phyloP scores from a whole-genome alignment of 305 asterid species.

The Salvia sclarea region DNA sequence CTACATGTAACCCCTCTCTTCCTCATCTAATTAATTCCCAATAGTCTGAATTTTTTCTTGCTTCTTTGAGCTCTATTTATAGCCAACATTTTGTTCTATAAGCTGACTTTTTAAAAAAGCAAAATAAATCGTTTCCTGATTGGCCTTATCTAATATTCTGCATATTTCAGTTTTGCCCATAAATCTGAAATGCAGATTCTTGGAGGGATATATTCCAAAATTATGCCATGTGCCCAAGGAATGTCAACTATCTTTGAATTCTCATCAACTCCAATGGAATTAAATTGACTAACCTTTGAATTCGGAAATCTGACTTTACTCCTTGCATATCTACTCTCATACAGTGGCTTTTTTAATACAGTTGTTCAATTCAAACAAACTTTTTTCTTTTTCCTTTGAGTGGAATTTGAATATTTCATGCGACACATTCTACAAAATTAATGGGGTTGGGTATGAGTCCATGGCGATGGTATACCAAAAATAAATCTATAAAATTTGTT shows the following conservation, averaged over 20 bases:
- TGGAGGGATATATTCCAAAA: neutral
- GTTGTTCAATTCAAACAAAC: no score
- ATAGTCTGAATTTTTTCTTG: neutral
- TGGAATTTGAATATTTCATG: neutral
- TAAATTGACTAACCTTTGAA: neutral
- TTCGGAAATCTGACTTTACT: neutral
- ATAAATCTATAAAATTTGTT: no score
- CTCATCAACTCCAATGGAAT: neutral
- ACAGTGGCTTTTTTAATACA: neutral
- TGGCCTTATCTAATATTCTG: neutral
- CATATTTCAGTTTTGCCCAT: neutral
- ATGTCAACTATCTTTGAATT: neutral
- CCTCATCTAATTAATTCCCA: neutral
- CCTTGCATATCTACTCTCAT: neutral
- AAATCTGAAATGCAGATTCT: neutral
- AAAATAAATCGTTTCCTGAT: neutral
- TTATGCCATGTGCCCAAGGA: neutral
- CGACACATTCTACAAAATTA: neutral
- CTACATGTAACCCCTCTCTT: conserved; percentile 28
- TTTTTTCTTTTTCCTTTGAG: neutral
- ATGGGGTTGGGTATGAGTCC: neutral
- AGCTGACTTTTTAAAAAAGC: neutral
- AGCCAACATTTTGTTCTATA: neutral
- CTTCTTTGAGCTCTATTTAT: neutral
- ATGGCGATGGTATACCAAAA: neutral